These are phyloP conservation scores for Firmiana major DNA, from an alignment of 345 rosid species.

Conservation along the genomic window DNA sequence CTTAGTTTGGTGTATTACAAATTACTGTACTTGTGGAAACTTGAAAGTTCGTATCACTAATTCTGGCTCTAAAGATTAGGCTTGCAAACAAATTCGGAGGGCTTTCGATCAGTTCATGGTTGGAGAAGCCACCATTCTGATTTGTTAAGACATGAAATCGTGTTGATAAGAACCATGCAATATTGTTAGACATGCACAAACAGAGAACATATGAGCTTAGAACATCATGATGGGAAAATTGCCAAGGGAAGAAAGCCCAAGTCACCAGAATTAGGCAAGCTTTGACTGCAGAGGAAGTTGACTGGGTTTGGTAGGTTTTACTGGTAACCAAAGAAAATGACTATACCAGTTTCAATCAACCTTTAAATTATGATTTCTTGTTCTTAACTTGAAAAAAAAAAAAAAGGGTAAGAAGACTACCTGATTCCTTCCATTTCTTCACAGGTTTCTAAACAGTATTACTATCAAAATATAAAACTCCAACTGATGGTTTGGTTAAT, in stretches of 20 bases:
- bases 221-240: not conserved
- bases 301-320: not conserved
- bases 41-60: too few species aligned
- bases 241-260: not conserved
- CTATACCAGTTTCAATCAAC: slow-evolving; percentile 2
- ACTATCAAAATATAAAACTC: too few species aligned
- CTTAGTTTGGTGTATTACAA: too few species aligned
- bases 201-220: not conserved
- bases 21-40: too few species aligned
- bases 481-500: too few species aligned
- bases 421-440: not conserved
- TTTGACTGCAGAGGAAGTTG: not conserved
- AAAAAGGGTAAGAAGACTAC: not conserved
- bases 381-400: not conserved
- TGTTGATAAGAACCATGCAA: not conserved
- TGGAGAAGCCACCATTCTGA: not conserved
- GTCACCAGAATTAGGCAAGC: not conserved
- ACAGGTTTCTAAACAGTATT: not conserved
- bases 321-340: not conserved
- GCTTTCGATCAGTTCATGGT: not conserved
- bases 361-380: not conserved
- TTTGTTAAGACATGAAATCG: not conserved
- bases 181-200: not conserved
- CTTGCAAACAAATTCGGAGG: not conserved
- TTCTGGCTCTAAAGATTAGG: too few species aligned